Conservation (phyloP, 2,329 filamentous ascomycete genomes). For the Colletotrichum paranaense region DNA sequence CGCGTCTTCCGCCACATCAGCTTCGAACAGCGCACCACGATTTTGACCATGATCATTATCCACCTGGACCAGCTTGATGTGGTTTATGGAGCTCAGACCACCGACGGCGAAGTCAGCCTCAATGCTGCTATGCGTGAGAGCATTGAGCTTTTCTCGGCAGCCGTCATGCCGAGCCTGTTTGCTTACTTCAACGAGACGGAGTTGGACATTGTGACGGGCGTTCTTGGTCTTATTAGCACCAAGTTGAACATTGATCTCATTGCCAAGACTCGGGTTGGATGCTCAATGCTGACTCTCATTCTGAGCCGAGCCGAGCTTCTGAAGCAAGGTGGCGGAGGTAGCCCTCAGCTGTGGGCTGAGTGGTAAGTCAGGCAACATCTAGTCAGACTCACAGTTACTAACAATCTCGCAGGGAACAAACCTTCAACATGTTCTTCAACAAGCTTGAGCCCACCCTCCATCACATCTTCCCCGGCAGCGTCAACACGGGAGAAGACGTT, state of each 20-base stretch:
- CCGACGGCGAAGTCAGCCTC: slow-evolving; percentile 76
- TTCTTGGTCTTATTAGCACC: slow-evolving; percentile 86
- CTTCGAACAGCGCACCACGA: slow-evolving; percentile 92
- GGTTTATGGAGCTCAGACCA: slow-evolving; percentile 81
- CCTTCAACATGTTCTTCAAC: slow-evolving; percentile 91
- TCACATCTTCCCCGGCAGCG: slow-evolving; percentile 90
- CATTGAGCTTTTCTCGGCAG: slow-evolving; percentile 88
- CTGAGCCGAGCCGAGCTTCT: slow-evolving; percentile 93
- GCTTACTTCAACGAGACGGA: slow-evolving; percentile 91
- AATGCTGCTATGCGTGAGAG: slow-evolving; percentile 86
- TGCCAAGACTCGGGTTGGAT: slow-evolving; percentile 86
- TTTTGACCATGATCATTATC: slow-evolving; percentile 94
- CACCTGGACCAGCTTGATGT: slow-evolving; percentile 94
- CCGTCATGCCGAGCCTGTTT: slow-evolving; percentile 91
- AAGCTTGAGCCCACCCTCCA: slow-evolving; percentile 85
- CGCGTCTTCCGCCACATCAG: slow-evolving; percentile 94
- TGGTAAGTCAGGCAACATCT: slow-evolving; percentile 63
- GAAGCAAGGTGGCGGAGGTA: slow-evolving; percentile 80
- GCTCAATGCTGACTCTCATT: slow-evolving; percentile 92
- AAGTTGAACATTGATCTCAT: slow-evolving; percentile 87
- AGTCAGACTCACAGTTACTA: not conserved
- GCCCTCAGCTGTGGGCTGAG: slow-evolving; percentile 80
- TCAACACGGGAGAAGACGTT: slow-evolving; percentile 90
- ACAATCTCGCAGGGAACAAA: slow-evolving; percentile 67
- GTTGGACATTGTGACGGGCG: slow-evolving; percentile 89